A percentile compares a stretch with the other conserved stretches of the same genome.
These are phyloP conservation scores for Paraphaeosphaeria sporulosa DNA, from an alignment of 2,329 filamentous ascomycete species.

Conservation along the genomic window DNA sequence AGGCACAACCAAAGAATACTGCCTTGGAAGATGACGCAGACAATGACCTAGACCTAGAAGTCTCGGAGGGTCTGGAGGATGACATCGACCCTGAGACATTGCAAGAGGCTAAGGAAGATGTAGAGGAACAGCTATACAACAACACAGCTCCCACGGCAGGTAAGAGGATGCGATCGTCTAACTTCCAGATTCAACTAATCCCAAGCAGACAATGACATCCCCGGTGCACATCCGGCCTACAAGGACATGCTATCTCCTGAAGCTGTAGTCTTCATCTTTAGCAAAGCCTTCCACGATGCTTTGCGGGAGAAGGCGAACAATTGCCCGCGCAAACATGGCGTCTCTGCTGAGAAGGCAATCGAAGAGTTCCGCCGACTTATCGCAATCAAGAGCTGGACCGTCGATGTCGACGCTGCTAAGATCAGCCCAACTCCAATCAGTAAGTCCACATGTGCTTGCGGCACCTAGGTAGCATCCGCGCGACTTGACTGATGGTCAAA, in stretches of 20 bases:
- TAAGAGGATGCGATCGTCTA: background rate
- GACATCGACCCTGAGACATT: background rate
- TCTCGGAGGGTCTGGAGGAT: background rate
- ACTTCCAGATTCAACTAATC: background rate
- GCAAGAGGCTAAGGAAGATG: background rate
- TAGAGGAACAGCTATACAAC: background rate
- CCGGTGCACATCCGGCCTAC: background rate
- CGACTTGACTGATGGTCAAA: too few species aligned
- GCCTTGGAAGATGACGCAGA: background rate
- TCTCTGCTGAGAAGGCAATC: background rate
- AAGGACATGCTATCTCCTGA: background rate
- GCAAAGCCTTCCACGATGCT: background rate
- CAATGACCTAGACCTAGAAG: background rate
- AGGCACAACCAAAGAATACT: background rate
- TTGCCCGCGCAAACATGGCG: background rate
- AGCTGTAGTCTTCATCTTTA: background rate
- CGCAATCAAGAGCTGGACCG: slow-evolving; percentile 6
- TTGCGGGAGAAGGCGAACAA: background rate
- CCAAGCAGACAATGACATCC: background rate
- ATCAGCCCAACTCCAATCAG: slow-evolving; percentile 9
- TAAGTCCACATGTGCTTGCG: background rate
- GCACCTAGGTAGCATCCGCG: background rate
- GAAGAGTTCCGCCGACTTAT: slow-evolving; percentile 9
- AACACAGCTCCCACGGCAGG: background rate
- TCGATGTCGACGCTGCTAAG: slow-evolving; percentile 4